Percentiles rank a stretch among this genome's conserved stretches.
Conservation (phyloP, 139 green algal genomes). For the Picochlorum sp. region DNA sequence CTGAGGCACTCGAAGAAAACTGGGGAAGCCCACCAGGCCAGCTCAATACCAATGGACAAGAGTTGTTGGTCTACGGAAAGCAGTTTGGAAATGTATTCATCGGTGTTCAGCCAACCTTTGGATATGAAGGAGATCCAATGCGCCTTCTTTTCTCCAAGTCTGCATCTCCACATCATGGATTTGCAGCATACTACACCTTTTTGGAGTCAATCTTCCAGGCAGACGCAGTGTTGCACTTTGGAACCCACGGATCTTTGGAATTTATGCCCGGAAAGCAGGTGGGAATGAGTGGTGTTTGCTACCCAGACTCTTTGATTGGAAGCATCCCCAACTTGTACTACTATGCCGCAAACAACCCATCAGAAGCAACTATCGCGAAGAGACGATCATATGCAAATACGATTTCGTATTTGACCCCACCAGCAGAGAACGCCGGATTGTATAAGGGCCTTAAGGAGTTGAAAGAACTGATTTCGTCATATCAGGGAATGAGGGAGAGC, state of each 20-base stretch:
- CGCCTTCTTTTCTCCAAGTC: constrained; percentile 90
- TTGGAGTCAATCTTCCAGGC: constrained; percentile 91
- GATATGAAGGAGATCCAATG: constrained; percentile 99
- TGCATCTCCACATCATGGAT: constrained; percentile 96
- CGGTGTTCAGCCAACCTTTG: constrained; percentile 98
- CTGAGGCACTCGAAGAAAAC: constrained; percentile 93
- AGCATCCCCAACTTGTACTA: constrained; percentile 99
- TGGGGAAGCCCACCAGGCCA: constrained; percentile 92
- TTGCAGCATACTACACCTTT: constrained; percentile 99
- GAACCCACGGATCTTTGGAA: constrained; percentile 97
- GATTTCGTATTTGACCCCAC: constrained; percentile 98
- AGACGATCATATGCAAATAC: constrained; percentile 97
- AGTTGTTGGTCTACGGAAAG: constrained; percentile 92
- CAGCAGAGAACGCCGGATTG: constrained; percentile 96
- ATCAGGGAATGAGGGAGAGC: constrained; percentile 84
- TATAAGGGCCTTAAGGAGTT: constrained; percentile 78
- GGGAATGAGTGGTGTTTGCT: constrained; percentile 94
- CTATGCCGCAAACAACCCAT: constrained; percentile 99
- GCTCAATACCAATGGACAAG: constrained; percentile 94
- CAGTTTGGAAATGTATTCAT: constrained; percentile 99
- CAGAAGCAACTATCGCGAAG: constrained; percentile 98
- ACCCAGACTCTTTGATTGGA: constrained; percentile 94
- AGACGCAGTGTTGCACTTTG: constrained; percentile 98
- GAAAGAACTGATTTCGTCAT: constrained; percentile 91
- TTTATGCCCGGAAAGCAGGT: constrained; percentile 99